Percentiles rank a stretch among this genome's conserved stretches.
Conservation (phyloP, 805 yeast species). For the Clavispora vitiphila region DNA sequence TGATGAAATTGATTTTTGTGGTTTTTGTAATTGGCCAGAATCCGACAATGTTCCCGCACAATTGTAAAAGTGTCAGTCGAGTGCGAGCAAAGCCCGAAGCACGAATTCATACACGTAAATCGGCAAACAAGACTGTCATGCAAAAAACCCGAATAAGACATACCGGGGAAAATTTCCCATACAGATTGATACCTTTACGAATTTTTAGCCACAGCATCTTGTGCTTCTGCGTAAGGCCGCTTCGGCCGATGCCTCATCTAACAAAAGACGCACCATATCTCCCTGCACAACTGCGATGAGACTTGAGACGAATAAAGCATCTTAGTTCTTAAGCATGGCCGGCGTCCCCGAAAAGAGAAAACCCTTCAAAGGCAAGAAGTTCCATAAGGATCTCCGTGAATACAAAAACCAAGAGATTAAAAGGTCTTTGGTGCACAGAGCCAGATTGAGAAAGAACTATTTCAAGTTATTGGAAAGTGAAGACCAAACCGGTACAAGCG, state of each 20-base stretch:
- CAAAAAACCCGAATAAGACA: not conserved
- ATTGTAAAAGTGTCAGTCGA: too few species aligned
- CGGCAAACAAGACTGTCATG: not conserved
- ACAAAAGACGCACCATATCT: not conserved
- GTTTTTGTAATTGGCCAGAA: too few species aligned
- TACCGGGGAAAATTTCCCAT: too few species aligned
- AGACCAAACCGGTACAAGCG: conserved; percentile 39
- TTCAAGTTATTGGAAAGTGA: conserved; percentile 73
- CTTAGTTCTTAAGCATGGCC: conserved; percentile 8
- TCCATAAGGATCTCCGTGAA: conserved; percentile 33
- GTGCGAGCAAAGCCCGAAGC: not conserved
- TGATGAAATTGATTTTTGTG: not conserved
- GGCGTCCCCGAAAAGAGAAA: conserved; percentile 15
- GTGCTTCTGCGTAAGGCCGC: too few species aligned
- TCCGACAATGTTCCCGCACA: too few species aligned
- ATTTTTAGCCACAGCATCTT: too few species aligned
- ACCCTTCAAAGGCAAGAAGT: conserved; percentile 22
- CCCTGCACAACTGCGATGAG: conserved; percentile 2
- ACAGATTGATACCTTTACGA: too few species aligned
- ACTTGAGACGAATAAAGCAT: not conserved
- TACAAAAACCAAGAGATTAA: conserved; percentile 61
- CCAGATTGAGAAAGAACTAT: conserved; percentile 75
- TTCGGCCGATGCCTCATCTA: not conserved
- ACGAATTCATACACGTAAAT: not conserved
- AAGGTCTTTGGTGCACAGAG: conserved; percentile 69